A percentile compares a stretch with the other conserved stretches of the same genome.
phyloP scores from a whole-genome alignment of 2,329 filamentous ascomycete genomes.

The Trichoderma atroviride region DNA sequence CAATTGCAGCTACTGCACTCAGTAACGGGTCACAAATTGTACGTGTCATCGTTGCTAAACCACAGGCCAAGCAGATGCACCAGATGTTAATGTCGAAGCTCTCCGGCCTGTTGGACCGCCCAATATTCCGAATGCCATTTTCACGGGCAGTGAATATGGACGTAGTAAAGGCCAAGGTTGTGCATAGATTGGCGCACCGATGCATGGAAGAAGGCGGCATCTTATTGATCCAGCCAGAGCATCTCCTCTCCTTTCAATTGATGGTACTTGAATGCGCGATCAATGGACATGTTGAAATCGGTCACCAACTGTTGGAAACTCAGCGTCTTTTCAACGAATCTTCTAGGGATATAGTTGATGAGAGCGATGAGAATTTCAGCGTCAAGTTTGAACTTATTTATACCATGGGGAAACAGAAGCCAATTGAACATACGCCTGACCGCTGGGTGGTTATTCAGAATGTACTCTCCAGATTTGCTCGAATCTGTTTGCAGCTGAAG shows the following conservation, averaged over 20 bases:
- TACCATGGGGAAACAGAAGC: conserved; percentile 56
- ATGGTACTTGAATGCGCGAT: conserved; percentile 58
- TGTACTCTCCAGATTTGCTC: conserved; percentile 49
- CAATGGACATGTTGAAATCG: conserved; percentile 34
- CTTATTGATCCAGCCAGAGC: conserved; percentile 64
- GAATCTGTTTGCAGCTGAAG: conserved; percentile 36
- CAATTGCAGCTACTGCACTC: conserved; percentile 59
- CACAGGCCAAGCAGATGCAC: conserved; percentile 61
- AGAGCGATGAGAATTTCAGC: conserved; percentile 66
- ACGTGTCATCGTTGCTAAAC: conserved; percentile 62
- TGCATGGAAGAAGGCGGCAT: conserved; percentile 58
- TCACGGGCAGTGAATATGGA: conserved; percentile 46
- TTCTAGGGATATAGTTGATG: conserved; percentile 61
- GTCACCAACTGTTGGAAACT: conserved; percentile 41
- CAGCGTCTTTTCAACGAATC: conserved; percentile 56
- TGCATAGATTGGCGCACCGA: conserved; percentile 37
- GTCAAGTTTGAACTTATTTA: conserved; percentile 65
- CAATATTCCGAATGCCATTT: conserved; percentile 61
- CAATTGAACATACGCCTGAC: conserved; percentile 48
- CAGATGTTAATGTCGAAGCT: conserved; percentile 41
- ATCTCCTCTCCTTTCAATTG: conserved; percentile 64
- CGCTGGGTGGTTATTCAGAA: conserved; percentile 58
- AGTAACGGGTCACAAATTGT: conserved; percentile 55
- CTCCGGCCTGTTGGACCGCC: conserved; percentile 36
- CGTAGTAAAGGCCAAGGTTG: not conserved